Base-by-base conservation (phyloP, 768 basidiomycete genomes). In the Psilocybe cubensis region DNA sequence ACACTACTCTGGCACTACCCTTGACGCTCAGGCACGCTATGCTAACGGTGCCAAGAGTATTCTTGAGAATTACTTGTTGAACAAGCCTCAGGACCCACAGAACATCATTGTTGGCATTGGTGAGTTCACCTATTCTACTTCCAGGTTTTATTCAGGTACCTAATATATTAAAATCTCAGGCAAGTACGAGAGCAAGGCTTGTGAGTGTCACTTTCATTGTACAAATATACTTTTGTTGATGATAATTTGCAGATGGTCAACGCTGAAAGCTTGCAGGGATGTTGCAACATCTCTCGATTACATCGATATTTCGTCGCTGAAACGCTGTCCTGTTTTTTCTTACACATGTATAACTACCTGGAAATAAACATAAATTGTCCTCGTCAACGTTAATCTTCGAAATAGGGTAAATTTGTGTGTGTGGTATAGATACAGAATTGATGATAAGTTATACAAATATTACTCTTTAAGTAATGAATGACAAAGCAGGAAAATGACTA, bases 21-120 rank as follows among this genome's bases (percentile, higher is more conserved):
- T 94, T 59, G 94, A 96, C 66, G 93, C 94, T 2, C 94, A 96
- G 75, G 82, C 79, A 25, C 89, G 94, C 46, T 96, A 97, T 69
- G 93, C 93, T 14, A 72, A 75, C 43, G 92, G 92, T 12, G 79
- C 84, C 24, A 84, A 76, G 76, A 78, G 74, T 61, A 93, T 94
- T 69, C 77, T 93, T 54, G 79, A 86, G 55, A 88, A 89, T 73
- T 94, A 86, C 76, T 65, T 91, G 58, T 67, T 67, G 12, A 74
- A 71, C 59, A 85, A 87, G 71, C 70, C 80, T 1, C 94, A 96
- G 73, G 85, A 90, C 7, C 83, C 87, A 0, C 83, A 80, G 58
- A 92, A 96, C 77, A 72, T 97, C 73, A 97, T 96, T 67, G 81
- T 94, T 55, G 86, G 84, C 29, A 61, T 85, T 42, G 87, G 88